Conservation (phyloP, 345 rosid species). For the Syzygium grande region DNA sequence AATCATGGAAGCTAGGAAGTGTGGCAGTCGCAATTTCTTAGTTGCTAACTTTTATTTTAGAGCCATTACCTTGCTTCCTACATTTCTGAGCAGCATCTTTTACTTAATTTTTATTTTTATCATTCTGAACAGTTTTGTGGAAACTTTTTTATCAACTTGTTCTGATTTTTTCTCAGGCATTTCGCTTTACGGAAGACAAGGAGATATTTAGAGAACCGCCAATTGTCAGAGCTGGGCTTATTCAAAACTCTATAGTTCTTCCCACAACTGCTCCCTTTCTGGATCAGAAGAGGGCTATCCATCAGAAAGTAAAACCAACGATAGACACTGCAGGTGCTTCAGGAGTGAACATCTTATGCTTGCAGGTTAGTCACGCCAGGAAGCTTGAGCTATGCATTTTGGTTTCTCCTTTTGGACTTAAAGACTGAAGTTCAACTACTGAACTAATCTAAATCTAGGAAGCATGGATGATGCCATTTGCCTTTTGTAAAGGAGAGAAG, state of each 20-base stretch:
- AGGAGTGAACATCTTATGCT: slow-evolving; percentile 84
- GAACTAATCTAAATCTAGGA: slow-evolving; percentile 28
- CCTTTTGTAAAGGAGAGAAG: slow-evolving; percentile 91
- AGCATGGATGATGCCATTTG: slow-evolving; percentile 98
- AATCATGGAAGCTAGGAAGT: not conserved
- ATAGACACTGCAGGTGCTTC: slow-evolving; percentile 84
- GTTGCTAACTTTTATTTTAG: not conserved
- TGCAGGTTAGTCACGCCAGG: slow-evolving; percentile 39
- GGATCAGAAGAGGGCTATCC: slow-evolving; percentile 63
- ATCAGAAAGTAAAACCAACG: slow-evolving; percentile 58
- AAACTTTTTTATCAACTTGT: not conserved
- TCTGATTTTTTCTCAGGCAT: slow-evolving; percentile 39
- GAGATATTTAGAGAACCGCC: slow-evolving; percentile 66
- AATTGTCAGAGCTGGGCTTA: slow-evolving; percentile 81
- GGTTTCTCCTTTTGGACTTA: not conserved
- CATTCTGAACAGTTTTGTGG: not conserved
- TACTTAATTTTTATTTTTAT: not conserved
- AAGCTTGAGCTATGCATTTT: not conserved
- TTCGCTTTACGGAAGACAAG: slow-evolving; percentile 57
- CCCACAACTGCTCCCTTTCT: slow-evolving; percentile 65
- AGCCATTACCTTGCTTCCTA: not conserved
- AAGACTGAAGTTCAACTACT: not conserved
- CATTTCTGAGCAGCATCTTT: not conserved
- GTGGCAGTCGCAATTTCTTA: not conserved
- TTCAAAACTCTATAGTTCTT: slow-evolving; percentile 80